Percentiles rank a stretch among this genome's conserved stretches.
Conservation (phyloP, 2,329 filamentous ascomycete genomes). For the Cercospora sesami region DNA sequence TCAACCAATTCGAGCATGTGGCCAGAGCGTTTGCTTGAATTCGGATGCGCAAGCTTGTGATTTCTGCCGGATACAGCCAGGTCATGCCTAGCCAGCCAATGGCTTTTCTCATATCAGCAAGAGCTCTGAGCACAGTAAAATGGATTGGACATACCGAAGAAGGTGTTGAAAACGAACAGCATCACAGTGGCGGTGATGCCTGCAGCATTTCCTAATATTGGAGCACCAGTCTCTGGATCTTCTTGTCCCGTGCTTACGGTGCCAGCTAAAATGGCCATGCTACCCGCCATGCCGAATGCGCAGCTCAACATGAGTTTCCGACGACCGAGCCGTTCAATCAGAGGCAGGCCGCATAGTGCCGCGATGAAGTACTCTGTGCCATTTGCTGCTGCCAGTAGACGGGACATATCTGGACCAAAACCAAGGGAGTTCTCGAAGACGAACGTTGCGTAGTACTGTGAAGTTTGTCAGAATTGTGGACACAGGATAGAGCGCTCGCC, state of each 20-base stretch:
- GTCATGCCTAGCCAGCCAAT: constrained; percentile 36
- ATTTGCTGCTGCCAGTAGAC: constrained; percentile 29
- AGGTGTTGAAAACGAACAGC: constrained; percentile 29
- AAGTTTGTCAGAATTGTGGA: neutral
- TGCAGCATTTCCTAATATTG: constrained; percentile 7
- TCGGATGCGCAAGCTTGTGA: constrained; percentile 51
- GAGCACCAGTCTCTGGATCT: constrained; percentile 1
- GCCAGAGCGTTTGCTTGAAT: constrained; percentile 56
- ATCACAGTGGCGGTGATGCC: constrained; percentile 36
- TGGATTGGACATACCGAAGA: constrained; percentile 20
- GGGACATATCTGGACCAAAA: constrained; percentile 39
- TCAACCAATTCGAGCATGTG: constrained; percentile 49
- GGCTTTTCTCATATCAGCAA: constrained; percentile 7
- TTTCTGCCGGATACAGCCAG: constrained; percentile 42
- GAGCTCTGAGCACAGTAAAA: neutral
- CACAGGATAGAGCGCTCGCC: neutral
- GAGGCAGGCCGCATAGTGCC: constrained; percentile 54
- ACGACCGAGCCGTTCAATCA: constrained; percentile 62
- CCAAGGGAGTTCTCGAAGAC: constrained; percentile 56
- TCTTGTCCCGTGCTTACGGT: constrained; percentile 13
- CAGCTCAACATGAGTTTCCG: constrained; percentile 41
- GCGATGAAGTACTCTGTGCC: constrained; percentile 32
- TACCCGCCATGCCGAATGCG: constrained; percentile 32
- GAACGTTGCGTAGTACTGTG: constrained; percentile 45
- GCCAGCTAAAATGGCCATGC: constrained; percentile 28